These are phyloP conservation scores for Komagataella phaffii DNA, from an alignment of 805 yeast species.

Conservation along the genomic window DNA sequence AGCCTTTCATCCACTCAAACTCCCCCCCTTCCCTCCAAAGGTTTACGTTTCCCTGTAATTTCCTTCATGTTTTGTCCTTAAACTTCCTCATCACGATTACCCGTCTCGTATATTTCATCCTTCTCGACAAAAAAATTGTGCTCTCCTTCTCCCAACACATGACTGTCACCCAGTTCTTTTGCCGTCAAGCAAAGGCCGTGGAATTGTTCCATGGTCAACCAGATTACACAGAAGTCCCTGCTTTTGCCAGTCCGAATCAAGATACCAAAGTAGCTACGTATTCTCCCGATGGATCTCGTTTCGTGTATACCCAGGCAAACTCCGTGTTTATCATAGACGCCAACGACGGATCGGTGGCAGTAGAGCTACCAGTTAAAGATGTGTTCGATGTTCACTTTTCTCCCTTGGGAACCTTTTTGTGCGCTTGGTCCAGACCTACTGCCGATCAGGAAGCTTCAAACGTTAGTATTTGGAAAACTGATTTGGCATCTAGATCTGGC, in stretches of 20 bases:
- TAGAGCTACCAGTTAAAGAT: conserved; percentile 43
- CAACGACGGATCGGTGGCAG: conserved; percentile 29
- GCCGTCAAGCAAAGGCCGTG: conserved; percentile 43
- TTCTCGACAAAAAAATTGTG: neutral
- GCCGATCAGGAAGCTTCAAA: conserved; percentile 71
- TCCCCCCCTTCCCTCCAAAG: no score
- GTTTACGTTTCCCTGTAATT: no score
- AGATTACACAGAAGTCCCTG: conserved; percentile 15
- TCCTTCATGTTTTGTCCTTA: neutral
- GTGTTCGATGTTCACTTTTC: conserved; percentile 78
- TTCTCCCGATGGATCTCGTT: conserved; percentile 51
- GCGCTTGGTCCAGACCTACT: conserved; percentile 84
- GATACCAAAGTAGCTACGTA: conserved; percentile 56
- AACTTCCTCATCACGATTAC: neutral
- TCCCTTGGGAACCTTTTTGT: conserved; percentile 72
- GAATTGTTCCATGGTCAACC: conserved; percentile 39
- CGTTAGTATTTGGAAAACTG: conserved; percentile 60
- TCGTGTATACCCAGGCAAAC: conserved; percentile 62
- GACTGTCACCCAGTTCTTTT: neutral
- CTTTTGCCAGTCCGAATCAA: conserved; percentile 15
- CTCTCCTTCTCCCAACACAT: neutral
- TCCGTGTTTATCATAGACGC: conserved; percentile 47
- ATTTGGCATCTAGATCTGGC: conserved; percentile 14
- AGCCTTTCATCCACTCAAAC: no score
- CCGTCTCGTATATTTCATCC: neutral